A percentile compares a stretch with the other conserved stretches of the same genome.
Evolutionary conservation across 1,284 basidiomycete species (phyloP).

Genomic region (Coniophora puteana): DNA sequence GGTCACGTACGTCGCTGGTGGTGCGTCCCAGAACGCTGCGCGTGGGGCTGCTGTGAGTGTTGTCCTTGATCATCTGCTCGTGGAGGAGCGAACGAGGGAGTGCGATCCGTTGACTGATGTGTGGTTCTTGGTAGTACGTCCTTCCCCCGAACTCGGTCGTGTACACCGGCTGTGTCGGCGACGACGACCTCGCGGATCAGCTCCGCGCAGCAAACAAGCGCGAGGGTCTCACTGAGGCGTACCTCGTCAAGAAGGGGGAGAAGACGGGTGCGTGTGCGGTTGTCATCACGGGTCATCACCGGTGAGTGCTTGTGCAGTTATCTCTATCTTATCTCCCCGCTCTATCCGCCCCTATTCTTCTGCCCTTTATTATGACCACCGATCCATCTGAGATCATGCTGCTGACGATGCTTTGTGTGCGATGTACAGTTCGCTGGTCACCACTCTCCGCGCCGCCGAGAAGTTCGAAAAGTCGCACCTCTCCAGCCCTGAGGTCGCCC

Average conservation of each 20-base stretch:
- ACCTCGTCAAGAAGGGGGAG: conserved; percentile 83
- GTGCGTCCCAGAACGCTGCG: conserved; percentile 95
- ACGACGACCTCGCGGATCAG: conserved; percentile 88
- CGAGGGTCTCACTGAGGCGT: conserved; percentile 88
- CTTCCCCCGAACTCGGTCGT: conserved; percentile 90
- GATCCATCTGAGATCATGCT: neutral
- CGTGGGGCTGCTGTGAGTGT: conserved; percentile 89
- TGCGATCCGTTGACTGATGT: conserved; percentile 7
- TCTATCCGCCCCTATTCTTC: too few species aligned
- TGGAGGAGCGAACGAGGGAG: too few species aligned
- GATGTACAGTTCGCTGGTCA: conserved; percentile 80
- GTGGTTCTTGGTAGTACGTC: conserved; percentile 60
- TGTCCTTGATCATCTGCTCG: neutral
- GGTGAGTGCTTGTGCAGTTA: conserved; percentile 41
- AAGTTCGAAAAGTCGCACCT: conserved; percentile 84
- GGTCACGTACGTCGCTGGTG: conserved; percentile 93
- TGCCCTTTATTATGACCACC: neutral
- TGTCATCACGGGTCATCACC: conserved; percentile 90
- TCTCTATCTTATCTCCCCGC: neutral
- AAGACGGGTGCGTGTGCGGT: conserved; percentile 98
- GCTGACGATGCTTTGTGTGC: too few species aligned
- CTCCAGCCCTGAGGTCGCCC: conserved; percentile 71
- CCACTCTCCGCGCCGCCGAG: conserved; percentile 88
- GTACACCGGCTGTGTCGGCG: conserved; percentile 93
- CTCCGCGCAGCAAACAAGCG: conserved; percentile 91